Evolutionary conservation across 805 yeast genomes (phyloP).

Genomic region (Phaffomyces opuntiae): DNA sequence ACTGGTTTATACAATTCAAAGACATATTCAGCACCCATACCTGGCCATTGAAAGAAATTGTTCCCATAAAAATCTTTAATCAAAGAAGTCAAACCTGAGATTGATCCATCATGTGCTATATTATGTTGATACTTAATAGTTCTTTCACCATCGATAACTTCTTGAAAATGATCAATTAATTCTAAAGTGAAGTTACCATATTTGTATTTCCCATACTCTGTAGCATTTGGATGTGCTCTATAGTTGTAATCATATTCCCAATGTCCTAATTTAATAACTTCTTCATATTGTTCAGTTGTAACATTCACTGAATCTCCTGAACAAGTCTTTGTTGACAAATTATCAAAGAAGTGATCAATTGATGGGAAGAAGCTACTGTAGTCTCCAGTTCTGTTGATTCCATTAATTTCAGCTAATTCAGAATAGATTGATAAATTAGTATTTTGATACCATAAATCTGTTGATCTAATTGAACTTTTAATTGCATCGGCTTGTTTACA

Average conservation of each 20-base stretch:
- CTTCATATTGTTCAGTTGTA: constrained; percentile 26
- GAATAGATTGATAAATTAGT: constrained; percentile 22
- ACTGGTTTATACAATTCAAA: constrained; percentile 31
- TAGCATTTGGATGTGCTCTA: constrained; percentile 27
- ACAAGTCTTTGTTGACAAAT: constrained; percentile 33
- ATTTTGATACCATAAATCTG: constrained; percentile 31
- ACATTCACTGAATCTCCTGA: constrained; percentile 30
- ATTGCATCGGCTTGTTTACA: constrained; percentile 28
- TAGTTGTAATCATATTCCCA: constrained; percentile 37
- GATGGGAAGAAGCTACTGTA: constrained; percentile 23
- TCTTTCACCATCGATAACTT: constrained; percentile 24
- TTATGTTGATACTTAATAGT: constrained; percentile 30
- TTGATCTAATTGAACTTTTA: constrained; percentile 20
- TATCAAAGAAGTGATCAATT: constrained; percentile 37
- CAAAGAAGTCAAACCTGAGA: constrained; percentile 28
- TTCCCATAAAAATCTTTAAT: constrained; percentile 24
- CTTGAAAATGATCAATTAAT: constrained; percentile 24
- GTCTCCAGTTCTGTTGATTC: constrained; percentile 13
- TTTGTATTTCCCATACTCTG: constrained; percentile 27
- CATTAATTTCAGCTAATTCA: constrained; percentile 21
- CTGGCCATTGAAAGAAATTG: constrained; percentile 36
- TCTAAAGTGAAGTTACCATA: constrained; percentile 34
- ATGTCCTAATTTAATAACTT: constrained; percentile 36
- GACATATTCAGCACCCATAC: constrained; percentile 38
- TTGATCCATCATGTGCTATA: constrained; percentile 37